Base-by-base conservation (phyloP, 106 monocot species). In the Dioscorea dumetorum region DNA sequence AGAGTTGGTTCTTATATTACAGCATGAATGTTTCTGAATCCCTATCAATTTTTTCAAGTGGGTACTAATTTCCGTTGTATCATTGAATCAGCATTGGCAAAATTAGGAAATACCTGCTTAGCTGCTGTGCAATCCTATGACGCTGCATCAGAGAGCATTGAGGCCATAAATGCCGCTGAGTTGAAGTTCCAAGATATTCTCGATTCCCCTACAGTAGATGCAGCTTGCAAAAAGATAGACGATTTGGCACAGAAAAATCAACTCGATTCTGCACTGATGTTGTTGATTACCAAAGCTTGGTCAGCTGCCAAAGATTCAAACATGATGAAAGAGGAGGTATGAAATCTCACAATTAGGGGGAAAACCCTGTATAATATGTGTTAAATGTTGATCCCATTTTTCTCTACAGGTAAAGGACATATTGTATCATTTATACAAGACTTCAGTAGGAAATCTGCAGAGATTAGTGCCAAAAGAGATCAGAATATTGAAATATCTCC, bases 391-490 rank as follows among this genome's bases (percentile, higher is more conserved):
- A 19, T 65, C 12, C 18, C 41, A 48, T 22, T 65, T 9, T 49
- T 21, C 10, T 18, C 9, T 48, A 49, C 84, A 97, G 97, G 97
- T 68, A 32, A 97, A 89, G 73, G 97, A 97, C 61, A 76, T 90
- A 50, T 53, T 97, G 64, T 92, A 84, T 77, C 84, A 92, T 90
- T 62, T 87, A 32, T 97, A 97, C 61, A 92, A 76, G 82, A 81
- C 86, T 72, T 81, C 86, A 64, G 78, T 84, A 31, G 92, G 84
- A 41, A 97, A 92, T 72, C 81, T 97, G 49, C 88, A 97, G 76
- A 84, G 87, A 70, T 82, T 92, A 41, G 84, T 97, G 78, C 97
- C 97, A 33, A 97, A 97, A 64, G 97, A 97, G 67, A 87, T 97
- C 49, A 86, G 97, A 66, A 97, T 97, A 74, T 73, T 97, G 4